A percentile compares a stretch with the other conserved stretches of the same genome.
Evolutionary conservation across 73 alveolate genomes (phyloP).

Genomic region (Breviolum minutum): DNA sequence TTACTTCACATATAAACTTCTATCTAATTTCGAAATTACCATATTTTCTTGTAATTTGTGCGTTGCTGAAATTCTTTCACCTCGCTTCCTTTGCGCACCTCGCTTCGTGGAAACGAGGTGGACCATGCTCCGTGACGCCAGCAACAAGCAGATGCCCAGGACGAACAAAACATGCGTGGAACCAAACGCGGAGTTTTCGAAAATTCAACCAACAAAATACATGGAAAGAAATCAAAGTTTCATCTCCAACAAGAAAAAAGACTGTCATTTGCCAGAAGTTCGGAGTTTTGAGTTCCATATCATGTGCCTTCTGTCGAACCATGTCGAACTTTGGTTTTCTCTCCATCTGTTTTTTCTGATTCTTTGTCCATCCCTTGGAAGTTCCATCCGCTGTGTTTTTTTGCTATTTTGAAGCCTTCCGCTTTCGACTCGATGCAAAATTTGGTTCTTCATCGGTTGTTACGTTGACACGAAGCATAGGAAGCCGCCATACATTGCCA

Average conservation of each 20-base stretch:
- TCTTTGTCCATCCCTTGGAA: not conserved
- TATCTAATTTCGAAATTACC: no score
- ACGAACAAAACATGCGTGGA: not conserved
- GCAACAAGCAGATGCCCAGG: conserved; percentile 81
- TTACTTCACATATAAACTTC: no score
- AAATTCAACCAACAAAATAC: not conserved
- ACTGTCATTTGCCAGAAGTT: not conserved
- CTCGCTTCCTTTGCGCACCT: not conserved
- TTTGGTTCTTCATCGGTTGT: not conserved
- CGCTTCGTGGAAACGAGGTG: conserved; percentile 29
- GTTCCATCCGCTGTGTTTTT: not conserved
- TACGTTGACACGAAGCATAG: not conserved
- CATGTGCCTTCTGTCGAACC: no score
- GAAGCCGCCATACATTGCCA: conserved; percentile 68
- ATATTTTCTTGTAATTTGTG: no score
- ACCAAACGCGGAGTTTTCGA: no score
- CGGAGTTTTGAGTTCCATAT: no score
- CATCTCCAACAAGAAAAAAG: not conserved
- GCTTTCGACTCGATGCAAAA: no score
- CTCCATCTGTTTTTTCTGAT: no score
- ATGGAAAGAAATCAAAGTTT: not conserved
- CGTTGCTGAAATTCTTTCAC: no score
- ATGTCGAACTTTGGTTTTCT: no score
- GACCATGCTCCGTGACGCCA: conserved; percentile 76
- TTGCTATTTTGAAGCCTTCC: not conserved